These are phyloP conservation scores for Osmozyma mogii DNA, from an alignment of 805 yeast genomes.

Conservation along the genomic window DNA sequence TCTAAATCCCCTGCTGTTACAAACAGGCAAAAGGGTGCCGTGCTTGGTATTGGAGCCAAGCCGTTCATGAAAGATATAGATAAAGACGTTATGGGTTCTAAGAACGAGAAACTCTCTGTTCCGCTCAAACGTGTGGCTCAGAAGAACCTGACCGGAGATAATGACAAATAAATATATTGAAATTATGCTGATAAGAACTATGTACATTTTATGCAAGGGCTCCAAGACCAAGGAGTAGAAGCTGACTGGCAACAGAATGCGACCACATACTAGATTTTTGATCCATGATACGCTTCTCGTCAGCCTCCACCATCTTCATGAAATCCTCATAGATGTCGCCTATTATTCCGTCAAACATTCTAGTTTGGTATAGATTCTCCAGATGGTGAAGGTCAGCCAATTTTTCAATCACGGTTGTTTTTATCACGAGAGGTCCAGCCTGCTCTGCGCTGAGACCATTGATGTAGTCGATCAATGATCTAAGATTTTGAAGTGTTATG, in stretches of 20 bases:
- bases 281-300: conserved; percentile 39
- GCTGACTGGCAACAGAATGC: conserved; percentile 50
- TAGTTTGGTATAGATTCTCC: conserved; percentile 33
- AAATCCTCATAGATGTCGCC: conserved; percentile 54
- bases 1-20: too few relatives aligned
- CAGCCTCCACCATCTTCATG: conserved; percentile 44
- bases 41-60: conserved; percentile 39
- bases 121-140: conserved; percentile 13
- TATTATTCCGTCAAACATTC: conserved; percentile 42
- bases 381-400: conserved; percentile 30
- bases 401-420: conserved; percentile 34
- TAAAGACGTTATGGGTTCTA: conserved; percentile 23
- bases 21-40: conserved; percentile 23
- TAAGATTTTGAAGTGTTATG: conserved; percentile 49
- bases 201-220: conserved; percentile 37
- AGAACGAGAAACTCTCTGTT: conserved; percentile 14
- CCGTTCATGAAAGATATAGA: conserved; percentile 21
- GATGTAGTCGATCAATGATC: conserved; percentile 53
- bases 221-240: conserved; percentile 50
- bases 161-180: background rate
- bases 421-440: conserved; percentile 24
- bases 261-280: conserved; percentile 49
- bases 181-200: conserved; percentile 2
- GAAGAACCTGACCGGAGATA: background rate
- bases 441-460: conserved; percentile 28